Percentiles rank a stretch among this genome's conserved stretches.
phyloP scores from a whole-genome alignment of 176 grass and related monocot species.

The Coix lacrymajobi region DNA sequence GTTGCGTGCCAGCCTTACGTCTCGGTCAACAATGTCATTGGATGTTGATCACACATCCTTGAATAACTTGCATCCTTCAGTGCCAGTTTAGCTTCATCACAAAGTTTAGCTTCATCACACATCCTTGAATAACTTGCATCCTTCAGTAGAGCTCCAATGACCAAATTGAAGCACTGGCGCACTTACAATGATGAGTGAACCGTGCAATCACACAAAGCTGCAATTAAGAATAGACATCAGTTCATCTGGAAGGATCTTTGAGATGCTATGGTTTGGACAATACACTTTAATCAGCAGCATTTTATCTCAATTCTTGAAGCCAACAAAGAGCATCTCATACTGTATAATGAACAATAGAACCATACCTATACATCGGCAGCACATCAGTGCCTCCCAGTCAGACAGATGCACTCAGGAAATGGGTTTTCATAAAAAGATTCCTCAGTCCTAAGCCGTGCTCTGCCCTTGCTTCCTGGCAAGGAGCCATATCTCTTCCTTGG shows the following conservation, averaged over 20 bases:
- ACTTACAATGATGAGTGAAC: background rate
- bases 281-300: background rate
- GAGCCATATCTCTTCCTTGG: constrained; percentile 86
- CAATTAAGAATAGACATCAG: constrained; percentile 1
- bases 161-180: background rate
- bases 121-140: background rate
- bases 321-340: constrained; percentile 2
- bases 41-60: background rate
- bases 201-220: constrained; percentile 5
- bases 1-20: background rate
- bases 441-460: constrained; percentile 71
- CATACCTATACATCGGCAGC: constrained; percentile 37
- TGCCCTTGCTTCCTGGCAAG: constrained; percentile 79
- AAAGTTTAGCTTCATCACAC: background rate
- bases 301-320: background rate
- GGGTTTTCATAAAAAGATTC: constrained; percentile 94
- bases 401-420: constrained; percentile 88
- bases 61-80: background rate
- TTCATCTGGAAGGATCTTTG: background rate
- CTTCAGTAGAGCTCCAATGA: background rate
- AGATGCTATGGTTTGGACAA: background rate
- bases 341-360: background rate
- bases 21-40: background rate
- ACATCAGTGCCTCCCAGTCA: constrained; percentile 42
- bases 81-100: background rate